Evolutionary conservation across 768 basidiomycete species (phyloP).

Genomic region (Pisolithus albus): DNA sequence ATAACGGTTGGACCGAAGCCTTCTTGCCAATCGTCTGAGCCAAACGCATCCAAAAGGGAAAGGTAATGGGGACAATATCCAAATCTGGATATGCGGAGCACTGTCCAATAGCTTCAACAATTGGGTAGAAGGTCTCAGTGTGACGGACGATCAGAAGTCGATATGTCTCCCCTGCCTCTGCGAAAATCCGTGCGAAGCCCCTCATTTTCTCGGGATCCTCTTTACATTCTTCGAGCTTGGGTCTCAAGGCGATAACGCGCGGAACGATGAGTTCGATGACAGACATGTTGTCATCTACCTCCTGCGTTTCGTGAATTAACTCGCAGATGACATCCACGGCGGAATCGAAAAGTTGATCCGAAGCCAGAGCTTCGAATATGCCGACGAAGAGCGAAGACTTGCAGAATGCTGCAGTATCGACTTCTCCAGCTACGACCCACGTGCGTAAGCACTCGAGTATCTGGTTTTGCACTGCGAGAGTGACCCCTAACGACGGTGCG

Average conservation of each 20-base stretch:
- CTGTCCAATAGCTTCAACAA: constrained; percentile 90
- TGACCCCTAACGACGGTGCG: constrained; percentile 65
- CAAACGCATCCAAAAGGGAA: constrained; percentile 97
- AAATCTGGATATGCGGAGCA: constrained; percentile 91
- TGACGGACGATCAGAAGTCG: constrained; percentile 83
- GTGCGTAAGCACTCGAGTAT: constrained; percentile 79
- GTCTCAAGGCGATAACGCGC: constrained; percentile 67
- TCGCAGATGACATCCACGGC: constrained; percentile 92
- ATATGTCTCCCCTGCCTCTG: constrained; percentile 98
- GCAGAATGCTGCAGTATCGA: constrained; percentile 55
- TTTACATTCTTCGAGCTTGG: constrained; percentile 48
- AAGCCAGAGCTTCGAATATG: constrained; percentile 76
- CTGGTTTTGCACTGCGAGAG: constrained; percentile 66
- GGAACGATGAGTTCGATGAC: constrained; percentile 87
- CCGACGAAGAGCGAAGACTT: constrained; percentile 75
- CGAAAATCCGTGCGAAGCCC: constrained; percentile 85
- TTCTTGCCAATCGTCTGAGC: constrained; percentile 84
- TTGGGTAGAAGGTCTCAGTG: constrained; percentile 86
- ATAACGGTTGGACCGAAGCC: constrained; percentile 61
- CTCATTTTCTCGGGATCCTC: constrained; percentile 86
- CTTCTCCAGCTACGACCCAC: constrained; percentile 88
- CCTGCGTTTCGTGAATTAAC: constrained; percentile 96
- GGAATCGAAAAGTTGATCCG: constrained; percentile 85
- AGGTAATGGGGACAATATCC: constrained; percentile 95
- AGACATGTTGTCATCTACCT: constrained; percentile 88